phyloP scores from a whole-genome alignment of 768 basidiomycete species.

The Trametes elegans region DNA sequence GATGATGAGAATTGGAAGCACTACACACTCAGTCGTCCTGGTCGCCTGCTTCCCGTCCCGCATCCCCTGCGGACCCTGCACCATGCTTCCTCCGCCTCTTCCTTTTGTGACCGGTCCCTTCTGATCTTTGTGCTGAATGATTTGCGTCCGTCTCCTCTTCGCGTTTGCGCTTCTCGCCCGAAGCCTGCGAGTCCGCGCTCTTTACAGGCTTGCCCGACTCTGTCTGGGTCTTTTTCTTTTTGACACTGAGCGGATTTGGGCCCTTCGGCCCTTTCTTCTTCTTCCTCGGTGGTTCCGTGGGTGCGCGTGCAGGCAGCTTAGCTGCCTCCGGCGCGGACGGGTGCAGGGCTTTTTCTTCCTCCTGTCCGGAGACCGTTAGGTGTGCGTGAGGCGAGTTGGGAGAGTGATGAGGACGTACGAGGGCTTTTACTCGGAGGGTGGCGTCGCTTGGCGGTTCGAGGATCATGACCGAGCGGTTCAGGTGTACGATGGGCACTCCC shows the following conservation, averaged over 20 bases:
- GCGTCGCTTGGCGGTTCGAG: constrained; percentile 85
- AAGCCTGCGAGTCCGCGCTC: background rate
- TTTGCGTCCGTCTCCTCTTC: constrained; percentile 22
- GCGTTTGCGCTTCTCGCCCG: constrained; percentile 30
- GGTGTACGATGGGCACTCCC: constrained; percentile 85
- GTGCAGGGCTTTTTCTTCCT: constrained; percentile 59
- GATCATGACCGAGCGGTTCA: constrained; percentile 91
- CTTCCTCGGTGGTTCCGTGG: constrained; percentile 45
- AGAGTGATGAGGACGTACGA: constrained; percentile 36
- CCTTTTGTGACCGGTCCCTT: constrained; percentile 26
- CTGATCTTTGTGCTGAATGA: constrained; percentile 3
- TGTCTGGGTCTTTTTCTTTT: constrained; percentile 65
- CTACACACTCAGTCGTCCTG: too few relatives aligned
- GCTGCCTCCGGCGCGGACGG: constrained; percentile 49
- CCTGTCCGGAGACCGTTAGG: constrained; percentile 36
- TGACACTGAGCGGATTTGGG: constrained; percentile 90
- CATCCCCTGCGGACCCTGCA: background rate
- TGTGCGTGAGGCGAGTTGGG: background rate
- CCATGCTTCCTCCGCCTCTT: constrained; percentile 27
- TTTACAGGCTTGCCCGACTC: background rate
- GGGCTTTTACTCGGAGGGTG: constrained; percentile 67
- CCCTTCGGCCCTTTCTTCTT: constrained; percentile 73
- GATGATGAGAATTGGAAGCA: too few relatives aligned
- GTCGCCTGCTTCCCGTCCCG: background rate
- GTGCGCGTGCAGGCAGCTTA: constrained; percentile 36